Evolutionary conservation across 495 filamentous ascomycete species (phyloP), one percentile per base, ranked within the genome.

Genomic region (Aspergillus kassunensis): DNA sequence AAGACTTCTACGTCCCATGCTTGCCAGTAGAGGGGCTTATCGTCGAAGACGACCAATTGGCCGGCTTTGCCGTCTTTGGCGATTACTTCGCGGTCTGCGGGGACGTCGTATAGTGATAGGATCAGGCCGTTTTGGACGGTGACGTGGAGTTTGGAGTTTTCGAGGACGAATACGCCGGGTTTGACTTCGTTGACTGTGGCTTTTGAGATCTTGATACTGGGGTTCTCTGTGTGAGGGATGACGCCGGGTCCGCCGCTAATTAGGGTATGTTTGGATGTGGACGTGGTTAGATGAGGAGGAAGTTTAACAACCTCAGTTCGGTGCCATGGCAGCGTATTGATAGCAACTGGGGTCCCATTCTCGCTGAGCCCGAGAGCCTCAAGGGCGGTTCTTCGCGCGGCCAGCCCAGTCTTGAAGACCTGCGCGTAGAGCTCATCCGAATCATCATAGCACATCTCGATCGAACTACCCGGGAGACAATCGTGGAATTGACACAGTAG

Each of bases 1-100:
- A 87, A 98, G 39, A 97, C 90, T 66, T 98, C 93, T 27, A 96
- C 91, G 68, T 98, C 93, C 93, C 93, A 98, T 1, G 91, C 93
- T 71, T 98, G 92, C 93, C 93, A 98, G 72, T 96, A 95, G 16
- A 97, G 78, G 15, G 93, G 93, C 70, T 97, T 97, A 69, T 98
- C 93, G 62, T 98, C 93, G 64, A 95, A 97, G 44, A 97, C 87
- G 52, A 98, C 91, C 7, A 96, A 77, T 62, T 97, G 91, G 45
- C 91, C 92, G 39, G 89, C 91, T 66, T 90, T 93, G 6, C 79
- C 76, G 49, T 86, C 90, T 54, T 86, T 77, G 13, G 89, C 72
- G 42, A 98, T 81, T 24, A 96, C 61, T 63, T 98, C 89, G 40
- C 92, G 81, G 7, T 85, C 69, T 16, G 75, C 80, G 11, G 71